Conservation (phyloP, 352 stramenopile genomes). For the Globisporangium acanthophoron region DNA sequence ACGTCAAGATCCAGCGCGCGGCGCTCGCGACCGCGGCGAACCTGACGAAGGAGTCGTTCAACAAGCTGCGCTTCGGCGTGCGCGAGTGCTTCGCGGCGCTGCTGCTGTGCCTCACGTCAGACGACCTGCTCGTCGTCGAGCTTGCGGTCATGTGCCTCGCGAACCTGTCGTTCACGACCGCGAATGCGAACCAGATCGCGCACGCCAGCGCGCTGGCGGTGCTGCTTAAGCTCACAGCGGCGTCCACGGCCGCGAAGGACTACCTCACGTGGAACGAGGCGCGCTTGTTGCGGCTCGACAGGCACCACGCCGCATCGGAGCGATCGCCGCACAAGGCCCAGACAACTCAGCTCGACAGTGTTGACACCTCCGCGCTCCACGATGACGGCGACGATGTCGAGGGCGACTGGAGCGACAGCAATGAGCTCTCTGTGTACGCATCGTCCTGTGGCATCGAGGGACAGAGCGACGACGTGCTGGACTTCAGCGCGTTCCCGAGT, state of each 20-base stretch:
- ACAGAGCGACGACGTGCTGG: conserved; percentile 26
- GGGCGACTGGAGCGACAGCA: conserved; percentile 4
- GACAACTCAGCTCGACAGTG: not conserved
- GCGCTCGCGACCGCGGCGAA: conserved; percentile 47
- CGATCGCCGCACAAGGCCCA: conserved; percentile 11
- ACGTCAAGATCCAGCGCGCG: conserved; percentile 48
- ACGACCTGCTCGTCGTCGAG: conserved; percentile 65
- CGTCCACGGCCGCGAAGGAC: conserved; percentile 31
- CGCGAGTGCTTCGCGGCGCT: conserved; percentile 50
- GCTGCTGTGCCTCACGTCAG: conserved; percentile 35
- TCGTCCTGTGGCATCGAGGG: conserved; percentile 5
- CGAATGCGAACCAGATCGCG: conserved; percentile 42
- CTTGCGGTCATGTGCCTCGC: conserved; percentile 53
- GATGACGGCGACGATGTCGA: not conserved
- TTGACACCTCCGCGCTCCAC: not conserved
- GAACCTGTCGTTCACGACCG: conserved; percentile 54
- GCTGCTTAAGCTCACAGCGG: conserved; percentile 43
- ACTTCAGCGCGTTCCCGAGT: conserved; percentile 56
- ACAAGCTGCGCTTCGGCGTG: conserved; percentile 68
- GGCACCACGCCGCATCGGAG: not conserved
- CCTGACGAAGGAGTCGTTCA: conserved; percentile 74
- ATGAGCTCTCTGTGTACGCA: conserved; percentile 9
- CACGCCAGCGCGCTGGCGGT: conserved; percentile 31
- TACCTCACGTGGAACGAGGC: conserved; percentile 55
- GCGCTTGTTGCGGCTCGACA: conserved; percentile 15